Conservation (phyloP, 495 filamentous ascomycete genomes). For the Aspergillus coremiiformis region DNA sequence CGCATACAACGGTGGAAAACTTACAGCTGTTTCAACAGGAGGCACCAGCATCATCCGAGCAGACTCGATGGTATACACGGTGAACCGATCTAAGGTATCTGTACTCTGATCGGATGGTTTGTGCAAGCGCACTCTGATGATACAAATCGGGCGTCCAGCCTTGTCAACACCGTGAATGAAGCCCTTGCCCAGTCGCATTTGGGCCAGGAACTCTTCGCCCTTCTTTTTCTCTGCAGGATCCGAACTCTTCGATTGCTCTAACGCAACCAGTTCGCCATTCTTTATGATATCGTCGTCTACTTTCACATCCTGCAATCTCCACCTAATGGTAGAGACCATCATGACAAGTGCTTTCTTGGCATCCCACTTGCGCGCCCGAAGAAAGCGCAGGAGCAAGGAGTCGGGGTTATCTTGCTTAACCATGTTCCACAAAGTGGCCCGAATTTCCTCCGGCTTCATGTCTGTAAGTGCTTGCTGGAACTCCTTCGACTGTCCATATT, state of each 20-base stretch:
- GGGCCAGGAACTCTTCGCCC: slow-evolving; percentile 73
- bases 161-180: slow-evolving; percentile 86
- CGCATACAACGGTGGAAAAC: slow-evolving; percentile 22
- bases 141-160: slow-evolving; percentile 76
- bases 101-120: slow-evolving; percentile 73
- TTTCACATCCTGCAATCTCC: slow-evolving; percentile 72
- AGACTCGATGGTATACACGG: slow-evolving; percentile 91
- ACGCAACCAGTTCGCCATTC: slow-evolving; percentile 63
- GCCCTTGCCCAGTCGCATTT: slow-evolving; percentile 89
- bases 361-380: slow-evolving; percentile 94
- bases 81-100: slow-evolving; percentile 74
- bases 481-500: slow-evolving; percentile 83
- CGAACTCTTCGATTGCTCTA: slow-evolving; percentile 49
- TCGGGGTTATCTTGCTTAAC: slow-evolving; percentile 94
- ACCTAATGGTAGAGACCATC: slow-evolving; percentile 89
- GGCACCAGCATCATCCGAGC: slow-evolving; percentile 71
- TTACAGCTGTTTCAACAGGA: slow-evolving; percentile 85
- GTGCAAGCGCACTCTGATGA: slow-evolving; percentile 77
- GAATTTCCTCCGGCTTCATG: slow-evolving; percentile 68
- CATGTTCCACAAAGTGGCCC: slow-evolving; percentile 87
- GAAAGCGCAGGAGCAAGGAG: slow-evolving; percentile 75
- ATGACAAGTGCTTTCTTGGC: slow-evolving; percentile 88
- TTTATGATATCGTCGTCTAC: slow-evolving; percentile 82
- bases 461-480: slow-evolving; percentile 73
- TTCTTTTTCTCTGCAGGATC: slow-evolving; percentile 54